Percentiles rank a stretch among this genome's conserved stretches.
phyloP scores from a whole-genome alignment of 2,329 filamentous ascomycete genomes.

The Botrytis tulipae region DNA sequence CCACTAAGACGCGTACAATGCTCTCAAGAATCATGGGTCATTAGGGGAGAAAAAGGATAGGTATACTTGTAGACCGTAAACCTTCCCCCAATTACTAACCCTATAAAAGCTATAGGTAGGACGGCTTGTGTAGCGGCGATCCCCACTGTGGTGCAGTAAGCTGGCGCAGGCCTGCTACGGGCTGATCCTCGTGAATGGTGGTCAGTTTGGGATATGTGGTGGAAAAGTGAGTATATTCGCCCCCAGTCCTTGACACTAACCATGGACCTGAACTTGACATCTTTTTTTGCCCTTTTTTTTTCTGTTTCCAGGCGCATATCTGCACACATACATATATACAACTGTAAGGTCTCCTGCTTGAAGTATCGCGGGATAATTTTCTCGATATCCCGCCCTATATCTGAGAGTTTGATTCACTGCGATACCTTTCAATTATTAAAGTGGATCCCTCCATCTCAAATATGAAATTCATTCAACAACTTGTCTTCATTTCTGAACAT shows the following conservation, averaged over 20 bases:
- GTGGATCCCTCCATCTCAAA: not conserved
- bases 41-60: not conserved
- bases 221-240: conserved; percentile 8
- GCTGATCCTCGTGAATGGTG: conserved; percentile 7
- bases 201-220: conserved; percentile 2
- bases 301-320: not conserved
- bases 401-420: too few species aligned
- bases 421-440: too few species aligned
- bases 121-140: conserved; percentile 1
- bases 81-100: not conserved
- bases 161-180: conserved; percentile 11
- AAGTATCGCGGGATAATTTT: not conserved
- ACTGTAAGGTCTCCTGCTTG: not conserved
- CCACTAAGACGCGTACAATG: conserved; percentile 8
- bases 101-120: conserved; percentile 14
- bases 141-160: conserved; percentile 11
- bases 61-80: conserved; percentile 2
- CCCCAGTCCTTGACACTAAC: not conserved
- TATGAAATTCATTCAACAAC: not conserved
- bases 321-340: not conserved
- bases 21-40: not conserved
- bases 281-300: not conserved
- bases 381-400: not conserved
- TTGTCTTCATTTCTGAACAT: not conserved
- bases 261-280: conserved; percentile 9